Evolutionary conservation across 1,284 basidiomycete genomes (phyloP).

Genomic region (Cryptococcus sp.): DNA sequence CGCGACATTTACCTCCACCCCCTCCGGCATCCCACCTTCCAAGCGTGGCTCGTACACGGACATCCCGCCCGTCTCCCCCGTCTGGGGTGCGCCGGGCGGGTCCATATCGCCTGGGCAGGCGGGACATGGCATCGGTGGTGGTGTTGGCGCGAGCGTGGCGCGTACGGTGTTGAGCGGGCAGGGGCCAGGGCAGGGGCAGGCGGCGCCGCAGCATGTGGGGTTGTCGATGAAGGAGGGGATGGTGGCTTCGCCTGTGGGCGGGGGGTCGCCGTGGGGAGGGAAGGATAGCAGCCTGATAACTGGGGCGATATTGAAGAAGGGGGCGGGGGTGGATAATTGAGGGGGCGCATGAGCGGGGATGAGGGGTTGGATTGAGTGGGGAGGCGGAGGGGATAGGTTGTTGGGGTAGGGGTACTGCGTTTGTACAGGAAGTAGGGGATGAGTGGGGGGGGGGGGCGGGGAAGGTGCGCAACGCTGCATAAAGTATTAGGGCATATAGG

Average conservation of each 20-base stretch:
- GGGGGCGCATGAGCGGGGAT: background rate
- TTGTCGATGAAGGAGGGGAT: slow-evolving; percentile 1
- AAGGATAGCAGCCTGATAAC: slow-evolving; percentile 4
- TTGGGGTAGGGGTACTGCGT: no score
- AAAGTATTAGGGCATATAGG: no score
- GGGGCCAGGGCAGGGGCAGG: background rate
- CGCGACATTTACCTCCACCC: background rate
- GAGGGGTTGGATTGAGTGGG: background rate
- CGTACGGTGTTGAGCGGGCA: background rate
- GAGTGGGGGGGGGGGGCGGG: no score
- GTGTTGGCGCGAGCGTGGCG: background rate
- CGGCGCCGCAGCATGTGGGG: background rate
- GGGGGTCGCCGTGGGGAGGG: background rate
- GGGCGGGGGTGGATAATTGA: background rate
- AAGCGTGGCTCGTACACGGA: background rate
- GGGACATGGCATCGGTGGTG: background rate
- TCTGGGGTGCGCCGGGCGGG: slow-evolving; percentile 3
- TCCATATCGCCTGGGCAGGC: background rate
- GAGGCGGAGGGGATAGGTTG: no score
- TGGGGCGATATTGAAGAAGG: background rate
- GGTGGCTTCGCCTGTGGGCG: background rate
- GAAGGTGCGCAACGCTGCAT: no score
- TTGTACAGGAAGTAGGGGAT: no score
- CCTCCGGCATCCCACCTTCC: background rate
- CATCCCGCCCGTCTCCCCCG: slow-evolving; percentile 11